Base-by-base conservation (phyloP, 805 yeast genomes). In the Kurtzmaniella cleridarum region DNA sequence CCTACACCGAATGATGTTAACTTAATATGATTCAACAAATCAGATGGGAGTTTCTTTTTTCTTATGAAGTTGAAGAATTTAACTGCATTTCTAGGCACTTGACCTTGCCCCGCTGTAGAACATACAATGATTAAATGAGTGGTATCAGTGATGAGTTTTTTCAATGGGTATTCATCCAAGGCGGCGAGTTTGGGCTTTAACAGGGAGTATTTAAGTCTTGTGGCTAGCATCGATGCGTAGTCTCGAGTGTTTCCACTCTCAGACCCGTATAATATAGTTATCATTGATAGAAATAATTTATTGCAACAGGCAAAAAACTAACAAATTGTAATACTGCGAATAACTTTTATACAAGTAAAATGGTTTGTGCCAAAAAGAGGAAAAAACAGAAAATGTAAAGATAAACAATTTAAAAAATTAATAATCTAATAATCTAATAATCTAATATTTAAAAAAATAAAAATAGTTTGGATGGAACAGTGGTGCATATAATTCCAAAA, bases 31-130 rank as follows among this genome's bases (percentile, higher is more conserved):
- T 71, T 71, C 30, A 91, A 62, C 24, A 87, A 62, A 48, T 78
- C 77, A 0, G 47, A 23, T 0, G 65, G 93, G 6, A 91, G 72
- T 46, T 78, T 79, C 54, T 73, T 78, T 54, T 75, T 77, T 41
- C 87, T 73, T 49, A 93, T 59, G 44, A 83, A 78, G 47, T 73
- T 71, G 95, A 96, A 84, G 45, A 91, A 76, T 43, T 75, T 77
- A 45, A 69, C 69, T 1, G 84, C 81, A 54, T 87, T 87, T 31
- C 84, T 60, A 0, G 98, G 98, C 27, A 91, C 60, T 44, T 84
- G 96, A 20, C 98, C 98, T 59, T 91, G 97, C 6, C 98, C 98
- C 1, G 95, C 84, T 0, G 98, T 91, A 1, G 96, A 81, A 55
- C 95, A 84, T 2, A 91, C 56, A 0, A 82, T 69, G 16, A 81